phyloP scores from a whole-genome alignment of 257 asterid genomes.

The Solanum lignicaule region DNA sequence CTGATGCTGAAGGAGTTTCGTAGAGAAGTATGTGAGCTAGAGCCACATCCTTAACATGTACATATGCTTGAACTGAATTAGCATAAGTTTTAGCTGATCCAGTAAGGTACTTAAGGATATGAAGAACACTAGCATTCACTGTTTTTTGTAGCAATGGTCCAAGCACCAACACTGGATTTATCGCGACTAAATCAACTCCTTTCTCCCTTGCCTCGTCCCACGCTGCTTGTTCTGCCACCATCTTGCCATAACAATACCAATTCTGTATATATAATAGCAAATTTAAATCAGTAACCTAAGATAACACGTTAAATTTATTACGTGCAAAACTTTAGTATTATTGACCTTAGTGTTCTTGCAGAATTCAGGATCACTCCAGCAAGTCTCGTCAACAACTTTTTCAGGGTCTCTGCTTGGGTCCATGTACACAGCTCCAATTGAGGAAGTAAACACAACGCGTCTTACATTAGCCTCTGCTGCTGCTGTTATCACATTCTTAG shows the following conservation, averaged over 20 bases:
- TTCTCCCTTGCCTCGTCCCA: slow-evolving; percentile 47
- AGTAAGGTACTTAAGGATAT: slow-evolving; percentile 66
- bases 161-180: slow-evolving; percentile 56
- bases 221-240: slow-evolving; percentile 62
- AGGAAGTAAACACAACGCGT: slow-evolving; percentile 80
- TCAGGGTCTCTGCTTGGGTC: slow-evolving; percentile 68
- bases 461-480: slow-evolving; percentile 80
- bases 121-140: slow-evolving; percentile 69
- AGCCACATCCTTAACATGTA: slow-evolving; percentile 81
- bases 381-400: slow-evolving; percentile 50
- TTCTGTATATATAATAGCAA: slow-evolving; percentile 13
- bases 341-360: slow-evolving; percentile 54
- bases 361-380: slow-evolving; percentile 60
- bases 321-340: neutral
- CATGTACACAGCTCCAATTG: slow-evolving; percentile 89
- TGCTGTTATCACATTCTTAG: slow-evolving; percentile 61
- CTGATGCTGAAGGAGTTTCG: slow-evolving; percentile 66
- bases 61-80: slow-evolving; percentile 75
- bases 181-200: slow-evolving; percentile 49
- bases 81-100: slow-evolving; percentile 86
- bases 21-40: slow-evolving; percentile 76
- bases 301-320: neutral
- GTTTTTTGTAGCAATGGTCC: slow-evolving; percentile 60
- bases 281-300: neutral
- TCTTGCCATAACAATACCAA: slow-evolving; percentile 68